These are phyloP conservation scores for Oxalis stricta DNA, from an alignment of 441 rosid species.

Conservation along the genomic window DNA sequence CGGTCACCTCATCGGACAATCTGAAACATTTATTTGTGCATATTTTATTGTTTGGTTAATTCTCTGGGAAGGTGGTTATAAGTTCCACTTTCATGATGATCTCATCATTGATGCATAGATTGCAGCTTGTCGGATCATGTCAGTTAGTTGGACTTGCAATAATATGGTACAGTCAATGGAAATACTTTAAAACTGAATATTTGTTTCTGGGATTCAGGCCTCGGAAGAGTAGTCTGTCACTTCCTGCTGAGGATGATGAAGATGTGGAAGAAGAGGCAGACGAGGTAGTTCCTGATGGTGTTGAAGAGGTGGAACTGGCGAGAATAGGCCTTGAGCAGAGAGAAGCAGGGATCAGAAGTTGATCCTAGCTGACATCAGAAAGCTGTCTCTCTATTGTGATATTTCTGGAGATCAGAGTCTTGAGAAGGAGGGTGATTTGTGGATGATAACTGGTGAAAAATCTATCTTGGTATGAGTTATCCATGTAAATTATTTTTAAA, in stretches of 20 bases:
- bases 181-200: conserved; percentile 8
- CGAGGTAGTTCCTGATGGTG: conserved; percentile 97
- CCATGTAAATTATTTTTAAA: neutral
- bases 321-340: conserved; percentile 71
- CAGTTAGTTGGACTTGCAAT: no score
- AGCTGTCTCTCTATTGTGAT: conserved; percentile 47
- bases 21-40: no score
- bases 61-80: no score
- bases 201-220: conserved; percentile 46
- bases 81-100: no score
- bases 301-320: conserved; percentile 97
- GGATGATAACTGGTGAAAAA: conserved; percentile 77
- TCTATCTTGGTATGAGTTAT: conserved; percentile 52
- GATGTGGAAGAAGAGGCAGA: conserved; percentile 97
- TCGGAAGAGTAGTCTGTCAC: conserved; percentile 79
- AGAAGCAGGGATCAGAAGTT: conserved; percentile 65
- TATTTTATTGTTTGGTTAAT: no score
- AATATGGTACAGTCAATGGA: no score
- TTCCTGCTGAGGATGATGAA: conserved; percentile 89
- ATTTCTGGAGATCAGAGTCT: conserved; percentile 32
- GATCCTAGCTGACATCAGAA: conserved; percentile 75
- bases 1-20: no score
- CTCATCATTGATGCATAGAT: no score
- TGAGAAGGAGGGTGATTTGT: conserved; percentile 43
- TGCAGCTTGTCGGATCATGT: no score